Base-by-base conservation (phyloP, 352 stramenopile species). In the Phytophthora pluvialis region DNA sequence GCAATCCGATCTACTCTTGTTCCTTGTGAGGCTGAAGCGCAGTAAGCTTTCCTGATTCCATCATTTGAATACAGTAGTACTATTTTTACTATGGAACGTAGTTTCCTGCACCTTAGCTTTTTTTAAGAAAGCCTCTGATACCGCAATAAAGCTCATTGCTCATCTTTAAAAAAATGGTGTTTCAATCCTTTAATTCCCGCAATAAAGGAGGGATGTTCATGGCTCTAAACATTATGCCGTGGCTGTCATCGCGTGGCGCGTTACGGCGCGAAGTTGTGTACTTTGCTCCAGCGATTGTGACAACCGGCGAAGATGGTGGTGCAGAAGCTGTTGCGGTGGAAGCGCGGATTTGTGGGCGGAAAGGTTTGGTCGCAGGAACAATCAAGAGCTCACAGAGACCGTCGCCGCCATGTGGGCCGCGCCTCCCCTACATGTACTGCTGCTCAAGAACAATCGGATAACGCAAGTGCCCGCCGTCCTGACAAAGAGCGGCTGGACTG, bases 371-470 rank as follows among this genome's bases (percentile, higher is more conserved):
- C 15, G 12, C 51, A 51, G 44, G 58, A 64, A 55, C 64, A 68
- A 72, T 64, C 64, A 59, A 69, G 38, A 56, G 58, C 35, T 72
- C 51, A 64, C 64, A 47, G n/a, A 42, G 48, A 31, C 21, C 45
- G 39, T 62, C 10, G 13, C 18, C 21, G 32, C 54, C 61, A 70
- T 62, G 45, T 58, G 60, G 26, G 35, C 5, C 8, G 60, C 21
- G 43, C 12, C 29, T 47, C 33, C 63, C 56, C 40, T 21, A 21
- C 21, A 21, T 21, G 21, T 63, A 53, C 53, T 69, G 44, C 48
- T 69, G 52, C 29, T 58, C 36, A n/a, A 53, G 58, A 18, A 35
- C 46, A 46, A 69, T 42, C 28, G 25, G 48, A 59, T 63, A 71
- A 62, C 42, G 35, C 42, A 44, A 64, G 46, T 12, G 31, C 15